A percentile compares a stretch with the other conserved stretches of the same genome.
Evolutionary conservation across 352 stramenopile species (phyloP).

Genomic region (Phytophthora colocasiae): DNA sequence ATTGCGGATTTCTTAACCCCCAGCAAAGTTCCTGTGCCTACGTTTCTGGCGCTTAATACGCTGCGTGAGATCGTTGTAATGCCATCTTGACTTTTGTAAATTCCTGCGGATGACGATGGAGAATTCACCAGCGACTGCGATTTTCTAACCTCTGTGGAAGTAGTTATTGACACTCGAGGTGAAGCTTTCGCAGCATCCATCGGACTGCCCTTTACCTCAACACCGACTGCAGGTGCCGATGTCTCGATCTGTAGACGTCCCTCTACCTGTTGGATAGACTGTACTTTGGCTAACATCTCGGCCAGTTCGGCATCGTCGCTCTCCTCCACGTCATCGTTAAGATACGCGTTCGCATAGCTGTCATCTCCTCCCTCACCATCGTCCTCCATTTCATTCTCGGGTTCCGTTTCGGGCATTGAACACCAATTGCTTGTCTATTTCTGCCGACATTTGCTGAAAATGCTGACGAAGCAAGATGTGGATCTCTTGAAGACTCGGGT

Average conservation of each 20-base stretch:
- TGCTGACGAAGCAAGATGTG: slow-evolving; percentile 42
- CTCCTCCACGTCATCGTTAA: slow-evolving; percentile 49
- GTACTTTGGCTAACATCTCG: slow-evolving; percentile 79
- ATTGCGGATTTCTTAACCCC: slow-evolving; percentile 65
- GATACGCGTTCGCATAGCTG: slow-evolving; percentile 50
- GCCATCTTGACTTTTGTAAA: slow-evolving; percentile 54
- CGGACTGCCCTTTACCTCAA: slow-evolving; percentile 11
- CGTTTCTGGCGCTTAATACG: slow-evolving; percentile 20
- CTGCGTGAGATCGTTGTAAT: slow-evolving; percentile 69
- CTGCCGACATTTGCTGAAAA: slow-evolving; percentile 8
- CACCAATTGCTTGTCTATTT: slow-evolving; percentile 22
- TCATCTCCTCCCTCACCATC: slow-evolving; percentile 37
- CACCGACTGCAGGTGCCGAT: slow-evolving; percentile 12
- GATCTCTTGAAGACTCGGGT: slow-evolving; percentile 64
- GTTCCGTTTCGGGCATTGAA: slow-evolving; percentile 33
- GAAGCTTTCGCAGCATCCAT: slow-evolving; percentile 5
- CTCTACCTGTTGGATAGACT: slow-evolving; percentile 67
- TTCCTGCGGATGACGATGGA: slow-evolving; percentile 11
- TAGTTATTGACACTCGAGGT: slow-evolving; percentile 5
- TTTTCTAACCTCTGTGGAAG: slow-evolving; percentile 9
- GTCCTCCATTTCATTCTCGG: slow-evolving; percentile 29
- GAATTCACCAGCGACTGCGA: slow-evolving; percentile 30
- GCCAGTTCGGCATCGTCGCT: slow-evolving; percentile 68
- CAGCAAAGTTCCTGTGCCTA: slow-evolving; percentile 44
- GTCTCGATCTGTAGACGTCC: slow-evolving; percentile 23